These are phyloP conservation scores for Dioscorea alata DNA, from an alignment of 106 monocot genomes.

Conservation along the genomic window DNA sequence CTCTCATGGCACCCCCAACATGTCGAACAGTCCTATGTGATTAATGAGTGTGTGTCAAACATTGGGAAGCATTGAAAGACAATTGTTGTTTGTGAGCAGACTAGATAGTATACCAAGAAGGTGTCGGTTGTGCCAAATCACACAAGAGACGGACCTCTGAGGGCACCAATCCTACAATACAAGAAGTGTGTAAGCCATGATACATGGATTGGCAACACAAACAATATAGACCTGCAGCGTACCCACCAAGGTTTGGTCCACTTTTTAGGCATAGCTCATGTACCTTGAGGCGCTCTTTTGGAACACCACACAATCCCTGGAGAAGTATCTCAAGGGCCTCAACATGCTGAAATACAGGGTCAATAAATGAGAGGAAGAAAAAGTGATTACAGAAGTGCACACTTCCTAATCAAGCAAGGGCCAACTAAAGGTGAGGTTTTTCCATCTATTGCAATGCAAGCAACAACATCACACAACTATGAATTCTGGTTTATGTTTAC, in stretches of 20 bases:
- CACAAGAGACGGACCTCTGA: conserved; percentile 88
- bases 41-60: neutral
- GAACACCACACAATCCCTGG: conserved; percentile 80
- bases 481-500: too few species aligned
- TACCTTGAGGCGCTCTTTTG: conserved; percentile 69
- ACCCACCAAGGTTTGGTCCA: conserved; percentile 77
- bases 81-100: neutral
- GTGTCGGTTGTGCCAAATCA: conserved; percentile 66
- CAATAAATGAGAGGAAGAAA: too few species aligned
- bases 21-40: conserved; percentile 73
- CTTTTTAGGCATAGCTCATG: conserved; percentile 94
- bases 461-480: too few species aligned
- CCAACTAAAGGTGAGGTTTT: too few species aligned
- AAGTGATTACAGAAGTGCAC: too few species aligned
- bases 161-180: conserved; percentile 46
- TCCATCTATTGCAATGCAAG: too few species aligned
- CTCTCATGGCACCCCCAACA: conserved; percentile 93
- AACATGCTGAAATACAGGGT: conserved; percentile 59
- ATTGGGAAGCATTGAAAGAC: neutral
- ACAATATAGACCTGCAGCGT: neutral
- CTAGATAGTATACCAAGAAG: conserved; percentile 55
- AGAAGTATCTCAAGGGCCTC: conserved; percentile 91
- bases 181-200: neutral
- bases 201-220: neutral
- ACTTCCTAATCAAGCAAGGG: too few species aligned